Percentiles rank a stretch among this genome's conserved stretches.
Evolutionary conservation across 495 filamentous ascomycete species (phyloP).

Genomic region (Geoglossum glabrum): DNA sequence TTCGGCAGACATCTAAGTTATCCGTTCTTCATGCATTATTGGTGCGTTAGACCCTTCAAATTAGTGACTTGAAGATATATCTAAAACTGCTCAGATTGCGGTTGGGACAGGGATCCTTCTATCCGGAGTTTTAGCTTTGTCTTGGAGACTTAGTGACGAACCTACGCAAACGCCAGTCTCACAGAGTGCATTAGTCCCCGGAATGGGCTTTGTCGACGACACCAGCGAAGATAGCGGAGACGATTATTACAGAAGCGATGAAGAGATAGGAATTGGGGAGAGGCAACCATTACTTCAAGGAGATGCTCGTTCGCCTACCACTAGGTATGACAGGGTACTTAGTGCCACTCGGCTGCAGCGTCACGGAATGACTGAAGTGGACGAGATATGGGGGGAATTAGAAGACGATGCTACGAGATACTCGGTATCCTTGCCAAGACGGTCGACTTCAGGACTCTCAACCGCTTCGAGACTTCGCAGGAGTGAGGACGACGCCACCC

Average conservation of each 20-base stretch:
- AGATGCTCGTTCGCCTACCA: not conserved
- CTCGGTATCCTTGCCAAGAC: not conserved
- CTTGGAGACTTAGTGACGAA: constrained; percentile 75
- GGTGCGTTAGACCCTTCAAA: constrained; percentile 10
- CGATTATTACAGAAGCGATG: not conserved
- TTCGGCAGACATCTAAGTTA: constrained; percentile 67
- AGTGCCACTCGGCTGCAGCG: constrained; percentile 8
- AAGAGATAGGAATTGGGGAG: not conserved
- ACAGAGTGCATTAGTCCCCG: constrained; percentile 29
- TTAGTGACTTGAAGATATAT: not conserved
- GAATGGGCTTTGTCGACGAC: constrained; percentile 23
- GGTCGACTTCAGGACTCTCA: not conserved
- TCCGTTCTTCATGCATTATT: constrained; percentile 54
- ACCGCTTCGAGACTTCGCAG: not conserved
- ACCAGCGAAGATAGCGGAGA: not conserved
- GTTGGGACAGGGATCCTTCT: constrained; percentile 76
- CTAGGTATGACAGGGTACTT: not conserved
- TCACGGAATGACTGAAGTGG: constrained; percentile 18
- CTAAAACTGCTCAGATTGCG: constrained; percentile 31
- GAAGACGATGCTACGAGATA: constrained; percentile 16
- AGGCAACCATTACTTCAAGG: not conserved
- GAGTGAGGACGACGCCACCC: not conserved
- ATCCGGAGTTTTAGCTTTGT: constrained; percentile 72
- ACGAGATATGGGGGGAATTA: constrained; percentile 31
- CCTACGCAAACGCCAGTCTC: constrained; percentile 30